Conservation (phyloP, 202 grass and related monocot species). For the Eragrostis tef region DNA sequence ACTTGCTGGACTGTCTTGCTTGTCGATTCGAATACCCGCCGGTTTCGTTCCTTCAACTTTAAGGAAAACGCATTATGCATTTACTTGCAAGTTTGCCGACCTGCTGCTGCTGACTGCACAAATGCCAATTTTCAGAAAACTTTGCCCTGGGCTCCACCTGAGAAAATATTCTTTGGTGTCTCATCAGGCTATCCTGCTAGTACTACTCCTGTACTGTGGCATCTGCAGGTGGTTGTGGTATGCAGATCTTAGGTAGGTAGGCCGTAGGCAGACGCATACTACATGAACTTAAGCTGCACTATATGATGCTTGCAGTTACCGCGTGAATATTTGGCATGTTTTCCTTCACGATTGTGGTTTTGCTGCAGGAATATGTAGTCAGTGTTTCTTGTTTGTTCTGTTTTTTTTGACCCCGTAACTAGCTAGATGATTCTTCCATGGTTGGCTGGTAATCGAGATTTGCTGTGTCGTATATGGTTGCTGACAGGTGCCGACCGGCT, state of each 20-base stretch:
- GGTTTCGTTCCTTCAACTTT: too few relatives aligned
- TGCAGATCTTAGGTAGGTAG: conserved; percentile 32
- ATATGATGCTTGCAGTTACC: not conserved
- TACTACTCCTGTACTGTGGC: not conserved
- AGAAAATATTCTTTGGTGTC: not conserved
- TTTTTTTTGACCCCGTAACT: conserved; percentile 9
- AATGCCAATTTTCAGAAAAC: not conserved
- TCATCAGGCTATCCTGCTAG: not conserved
- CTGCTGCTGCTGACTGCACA: not conserved
- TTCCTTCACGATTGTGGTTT: not conserved
- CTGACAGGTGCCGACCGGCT: not conserved
- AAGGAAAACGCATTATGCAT: not conserved
- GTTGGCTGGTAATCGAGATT: not conserved
- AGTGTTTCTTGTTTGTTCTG: not conserved
- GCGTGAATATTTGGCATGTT: not conserved
- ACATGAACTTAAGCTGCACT: not conserved
- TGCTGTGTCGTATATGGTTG: not conserved
- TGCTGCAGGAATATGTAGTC: not conserved
- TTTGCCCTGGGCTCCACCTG: not conserved
- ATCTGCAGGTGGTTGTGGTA: not conserved
- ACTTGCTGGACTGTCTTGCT: too few relatives aligned
- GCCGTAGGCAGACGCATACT: not conserved
- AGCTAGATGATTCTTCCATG: not conserved
- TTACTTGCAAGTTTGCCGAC: too few relatives aligned
- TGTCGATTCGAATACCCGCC: too few relatives aligned